phyloP scores from a whole-genome alignment of 2,329 filamentous ascomycete species.

The Lojkania enalia region DNA sequence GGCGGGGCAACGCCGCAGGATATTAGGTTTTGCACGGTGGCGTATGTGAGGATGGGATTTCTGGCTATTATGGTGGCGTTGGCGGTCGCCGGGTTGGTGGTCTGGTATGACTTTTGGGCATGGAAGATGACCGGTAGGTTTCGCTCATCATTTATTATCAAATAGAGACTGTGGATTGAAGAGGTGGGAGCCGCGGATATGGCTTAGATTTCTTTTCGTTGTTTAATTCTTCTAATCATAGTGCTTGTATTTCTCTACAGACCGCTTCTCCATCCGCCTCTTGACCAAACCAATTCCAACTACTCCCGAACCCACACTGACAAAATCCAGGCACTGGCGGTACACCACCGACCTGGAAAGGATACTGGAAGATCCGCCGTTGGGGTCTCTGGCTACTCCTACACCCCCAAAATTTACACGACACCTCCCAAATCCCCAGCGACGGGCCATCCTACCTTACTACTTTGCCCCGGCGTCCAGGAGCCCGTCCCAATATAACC shows the following conservation, averaged over 20 bases:
- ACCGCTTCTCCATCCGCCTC: background rate
- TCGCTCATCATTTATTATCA: background rate
- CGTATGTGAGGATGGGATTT: background rate
- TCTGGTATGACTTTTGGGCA: constrained; percentile 6
- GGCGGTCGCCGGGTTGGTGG: background rate
- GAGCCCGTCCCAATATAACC: constrained; percentile 23
- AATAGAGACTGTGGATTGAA: no score
- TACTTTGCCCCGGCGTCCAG: constrained; percentile 23
- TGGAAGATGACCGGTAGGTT: constrained; percentile 7
- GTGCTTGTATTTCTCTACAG: background rate
- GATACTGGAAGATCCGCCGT: constrained; percentile 33
- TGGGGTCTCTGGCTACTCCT: constrained; percentile 36
- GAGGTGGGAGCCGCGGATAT: no score
- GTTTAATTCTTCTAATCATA: background rate
- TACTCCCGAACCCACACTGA: background rate
- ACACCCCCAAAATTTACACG: constrained; percentile 28
- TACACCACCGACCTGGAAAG: constrained; percentile 34
- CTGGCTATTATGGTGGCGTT: background rate
- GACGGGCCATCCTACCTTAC: constrained; percentile 30
- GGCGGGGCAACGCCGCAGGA: background rate
- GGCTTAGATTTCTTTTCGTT: no score
- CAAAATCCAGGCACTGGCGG: constrained; percentile 31
- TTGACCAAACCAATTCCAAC: background rate
- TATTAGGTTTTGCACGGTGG: background rate
- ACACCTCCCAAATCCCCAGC: constrained; percentile 27